Percentiles rank a stretch among this genome's conserved stretches.
Evolutionary conservation across 768 basidiomycete genomes (phyloP).

Genomic region (Pleurotus giganteus): DNA sequence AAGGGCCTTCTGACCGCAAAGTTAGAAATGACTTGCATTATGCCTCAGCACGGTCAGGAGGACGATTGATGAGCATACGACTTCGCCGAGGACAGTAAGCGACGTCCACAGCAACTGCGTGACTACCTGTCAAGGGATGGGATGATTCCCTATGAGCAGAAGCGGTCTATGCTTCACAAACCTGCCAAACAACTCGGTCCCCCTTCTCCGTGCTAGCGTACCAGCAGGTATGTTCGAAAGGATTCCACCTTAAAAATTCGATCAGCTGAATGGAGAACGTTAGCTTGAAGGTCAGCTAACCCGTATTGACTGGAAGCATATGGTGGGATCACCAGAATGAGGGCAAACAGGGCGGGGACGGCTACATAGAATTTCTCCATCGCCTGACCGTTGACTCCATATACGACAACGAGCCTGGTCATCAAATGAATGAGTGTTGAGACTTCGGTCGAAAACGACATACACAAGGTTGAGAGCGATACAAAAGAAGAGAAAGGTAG

Average conservation of each 20-base stretch:
- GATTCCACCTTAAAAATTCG: slow-evolving; percentile 16
- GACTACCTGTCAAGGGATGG: neutral
- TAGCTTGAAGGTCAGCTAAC: slow-evolving; percentile 6
- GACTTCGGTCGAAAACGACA: neutral
- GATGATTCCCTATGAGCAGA: neutral
- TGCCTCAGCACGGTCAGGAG: slow-evolving; percentile 9
- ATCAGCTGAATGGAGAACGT: neutral
- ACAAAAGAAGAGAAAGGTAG: slow-evolving; percentile 18
- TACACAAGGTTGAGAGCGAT: slow-evolving; percentile 21
- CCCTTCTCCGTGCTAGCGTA: slow-evolving; percentile 15
- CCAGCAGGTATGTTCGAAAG: slow-evolving; percentile 19
- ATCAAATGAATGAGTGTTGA: neutral
- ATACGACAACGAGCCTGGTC: slow-evolving; percentile 17
- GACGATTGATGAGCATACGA: slow-evolving; percentile 4
- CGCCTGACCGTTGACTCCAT: slow-evolving; percentile 15
- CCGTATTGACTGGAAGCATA: slow-evolving; percentile 21
- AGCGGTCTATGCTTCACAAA: neutral
- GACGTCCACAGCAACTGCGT: slow-evolving; percentile 9
- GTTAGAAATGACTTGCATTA: slow-evolving; percentile 9
- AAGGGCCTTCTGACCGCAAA: no score
- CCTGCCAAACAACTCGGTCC: slow-evolving; percentile 20
- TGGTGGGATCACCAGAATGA: slow-evolving; percentile 15
- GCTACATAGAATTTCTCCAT: slow-evolving; percentile 20
- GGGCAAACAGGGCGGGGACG: slow-evolving; percentile 12
- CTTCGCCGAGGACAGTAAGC: slow-evolving; percentile 9